Evolutionary conservation across 2,329 filamentous ascomycete genomes (phyloP), one percentile per base, ranked within the genome.

Genomic region (Cercospora beticola): DNA sequence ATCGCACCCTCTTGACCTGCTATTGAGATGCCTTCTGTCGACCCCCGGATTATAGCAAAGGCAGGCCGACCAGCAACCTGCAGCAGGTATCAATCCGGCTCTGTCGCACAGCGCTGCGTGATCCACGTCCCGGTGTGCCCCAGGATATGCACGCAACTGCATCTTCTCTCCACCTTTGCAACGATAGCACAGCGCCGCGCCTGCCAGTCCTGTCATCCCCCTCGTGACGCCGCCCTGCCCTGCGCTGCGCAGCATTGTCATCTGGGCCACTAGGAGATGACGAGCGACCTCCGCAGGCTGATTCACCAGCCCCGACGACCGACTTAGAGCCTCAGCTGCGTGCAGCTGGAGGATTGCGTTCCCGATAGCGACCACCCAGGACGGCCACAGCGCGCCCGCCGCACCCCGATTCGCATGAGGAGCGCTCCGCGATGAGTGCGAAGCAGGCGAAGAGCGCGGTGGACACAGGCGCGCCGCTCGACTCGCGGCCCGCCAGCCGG

Each of bases 211-310:
- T 58, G 26, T 18, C 54, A 10, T 30, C 21, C 18, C 49, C 26
- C 49, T 54, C 49, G 36, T 43, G 36, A 43, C 36, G 36, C 36
- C 36, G 36, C 36, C 36, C 16, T 43, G 36, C 36, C 36, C 36
- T 43, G 36, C 43, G 52, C 36, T 56, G 23, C 31, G 36, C 31
- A 54, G 62, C 64, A 62, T 43, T 60, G 43, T 28, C 58, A 46
- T n/a, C 65, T 31, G 60, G 40, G 14, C 40, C 28, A 28, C 56
- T 65, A 61, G 71, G 71, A 71, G 61, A 73, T 71, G 70, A 70
- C 67, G 66, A 70, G 64, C 64, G 52, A 58, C 56, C 46, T 33
- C 63, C 72, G 70, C 70, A 74, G 74, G 71, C 70, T 68, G 69
- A 63, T 65, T 64, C 65, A 63, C 60, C 67, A 46, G 64, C 70